Evolutionary conservation across 495 filamentous ascomycete species (phyloP), one percentile per base, ranked within the genome.

Genomic region (Penicillium cataractarum): DNA sequence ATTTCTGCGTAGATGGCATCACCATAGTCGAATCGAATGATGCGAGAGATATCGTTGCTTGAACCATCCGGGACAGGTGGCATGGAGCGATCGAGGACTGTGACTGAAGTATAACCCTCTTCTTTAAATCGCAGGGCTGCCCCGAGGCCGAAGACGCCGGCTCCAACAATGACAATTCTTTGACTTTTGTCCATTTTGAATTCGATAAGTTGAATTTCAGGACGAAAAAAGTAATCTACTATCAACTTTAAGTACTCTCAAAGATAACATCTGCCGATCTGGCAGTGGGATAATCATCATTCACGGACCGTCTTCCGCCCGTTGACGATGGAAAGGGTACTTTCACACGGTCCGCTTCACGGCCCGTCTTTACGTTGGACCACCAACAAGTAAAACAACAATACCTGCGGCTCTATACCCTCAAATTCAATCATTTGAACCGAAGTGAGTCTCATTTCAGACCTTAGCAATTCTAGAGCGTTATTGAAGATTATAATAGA

Each of bases 11-110:
- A 94, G 5, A 82, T 77, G 0, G 80, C 73, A 69, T 92, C 86
- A 5, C 83, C 80, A 68, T 94, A 94, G 76, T 94, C 91, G 53
- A 89, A 77, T 29, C 91, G 82, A 61, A 94, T 83, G 40, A 90
- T 84, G 40, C 88, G 84, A 9, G 88, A 90, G n/a, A 83, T 84
- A 72, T 91, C 89, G 65, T 86, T 81, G 62, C 83, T 87, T 24
- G 86, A 80, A 31, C 83, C 83, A 61, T 91, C 84, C 26, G 82
- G 81, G 8, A 90, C 88, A 1, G 85, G 78, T 65, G 76, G 61
- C 22, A 83, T 75, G 1, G 76, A 81, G 15, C 87, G 83, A 68
- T 92, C 90, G 39, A 92, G 67, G 40, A 93, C 65, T 0, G 85
- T 89, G 60, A 93, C 87, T 26, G 70, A 72, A 15, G 78, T 82